Base-by-base conservation (phyloP, 108 stramenopile genomes). In the Cyclotella choctawhatcheeana region DNA sequence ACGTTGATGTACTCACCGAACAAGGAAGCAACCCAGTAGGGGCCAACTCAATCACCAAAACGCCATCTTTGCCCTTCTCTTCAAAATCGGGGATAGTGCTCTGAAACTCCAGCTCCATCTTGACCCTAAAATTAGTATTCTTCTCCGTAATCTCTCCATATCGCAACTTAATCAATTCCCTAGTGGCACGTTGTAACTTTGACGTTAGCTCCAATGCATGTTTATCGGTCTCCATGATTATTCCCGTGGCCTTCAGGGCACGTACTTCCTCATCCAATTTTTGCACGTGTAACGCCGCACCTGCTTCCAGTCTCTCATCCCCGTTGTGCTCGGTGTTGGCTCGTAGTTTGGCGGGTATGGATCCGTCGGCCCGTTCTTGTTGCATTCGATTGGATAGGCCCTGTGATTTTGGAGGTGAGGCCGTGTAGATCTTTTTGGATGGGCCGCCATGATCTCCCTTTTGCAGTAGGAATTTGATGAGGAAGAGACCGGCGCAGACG, bases 151-250 rank as follows among this genome's bases (percentile, higher is more conserved):
- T n/a, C n/a, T n/a, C n/a, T n/a, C 89, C 88, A 54, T 91, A 93
- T 32, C 88, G 63, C 27, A 74, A 64, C 16, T 65, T 53, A 0
- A 93, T 74, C 14, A 93, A 51, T 60, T 83, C 53, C 21, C 87
- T 63, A 10, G 93, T 91, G 3, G 79, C 87, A 1, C 86, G 76
- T 69, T 93, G 90, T 44, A 93, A 66, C 53, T 81, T 64, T 24
- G 35, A 27, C 4, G 84, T 89, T 14, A 84, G 44, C 29, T 80
- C 62, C 0, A 86, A 68, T 12, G 83, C 76, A 31, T 82, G 44
- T 10, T 73, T 44, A 65, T 93, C 90, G 5, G 72, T 77, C 66
- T 93, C 93, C 88, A 93, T 89, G 31, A 93, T 86, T 44, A 86
- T 71, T 2, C 79, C 88, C 3, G 83, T 82, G 5, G 69, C 67